Base-by-base conservation (phyloP, 2,329 filamentous ascomycete species). In the Aschersonia sp. region DNA sequence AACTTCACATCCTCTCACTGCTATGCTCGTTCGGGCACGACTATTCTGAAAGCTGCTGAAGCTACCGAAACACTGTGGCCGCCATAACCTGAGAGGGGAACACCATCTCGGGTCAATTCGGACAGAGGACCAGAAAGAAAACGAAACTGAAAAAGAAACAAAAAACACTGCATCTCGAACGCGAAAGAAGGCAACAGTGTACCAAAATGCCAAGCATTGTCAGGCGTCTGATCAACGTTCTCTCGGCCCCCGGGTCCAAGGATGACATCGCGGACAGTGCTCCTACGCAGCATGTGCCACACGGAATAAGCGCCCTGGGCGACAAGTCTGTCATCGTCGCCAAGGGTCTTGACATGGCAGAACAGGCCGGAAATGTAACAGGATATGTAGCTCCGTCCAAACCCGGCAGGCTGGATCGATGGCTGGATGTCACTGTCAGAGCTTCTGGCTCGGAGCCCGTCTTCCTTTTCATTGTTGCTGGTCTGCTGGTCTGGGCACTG, bases 401-500 rank as follows among this genome's bases (percentile, higher is more conserved):
- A 41, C 47, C 48, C 3, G 30, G 47, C 1, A 47, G 43, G 20
- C 48, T 57, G 7, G 55, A 57, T 43, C 55, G 54, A 5, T 50
- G 52, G 46, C 55, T 57, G 9, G 55, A 57, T 43, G 55, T 5
- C 7, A 9, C 20, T 6, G 40, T 42, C 20, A 42, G n/a, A n/a
- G 40, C 40, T 5, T 42, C 55, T 7, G 55, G 55, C 31, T 56
- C 55, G 1, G 48, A 56, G 47, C 46, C 51, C 20, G 51, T 56
- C 2, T 56, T 62, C 50, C 45, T 58, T 5, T 48, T 61, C 31
- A 65, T 65, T 44, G 31, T 68, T 4, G 49, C 54, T 2, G 56
- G 62, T 0, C 49, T 66, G 5, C 51, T 52, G 2, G 40, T 51
- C 6, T 65, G 62, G 63, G 59, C 59, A 1, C 49, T 63, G 9